phyloP scores from a whole-genome alignment of 2,329 filamentous ascomycete species.

The Stagonosporopsis vannaccii region DNA sequence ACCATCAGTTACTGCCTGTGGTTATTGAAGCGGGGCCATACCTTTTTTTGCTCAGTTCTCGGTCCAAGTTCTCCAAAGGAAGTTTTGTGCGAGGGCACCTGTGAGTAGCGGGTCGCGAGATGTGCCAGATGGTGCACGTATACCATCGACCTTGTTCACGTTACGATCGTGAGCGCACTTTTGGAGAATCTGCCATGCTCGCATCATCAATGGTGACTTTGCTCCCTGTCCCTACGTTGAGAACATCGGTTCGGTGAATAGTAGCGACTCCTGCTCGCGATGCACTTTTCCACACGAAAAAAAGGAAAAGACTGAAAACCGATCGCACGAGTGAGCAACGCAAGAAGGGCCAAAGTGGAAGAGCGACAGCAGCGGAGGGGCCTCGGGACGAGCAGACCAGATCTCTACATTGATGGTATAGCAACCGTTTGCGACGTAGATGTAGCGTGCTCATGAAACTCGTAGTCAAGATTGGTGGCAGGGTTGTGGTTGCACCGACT shows the following conservation, averaged over 20 bases:
- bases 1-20: conserved; percentile 6
- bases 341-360: conserved; percentile 29
- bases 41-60: neutral
- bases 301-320: conserved; percentile 26
- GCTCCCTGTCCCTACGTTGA: conserved; percentile 35
- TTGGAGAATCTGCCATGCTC: conserved; percentile 39
- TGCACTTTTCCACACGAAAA: conserved; percentile 28
- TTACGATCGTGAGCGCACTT: conserved; percentile 40
- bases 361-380: conserved; percentile 21
- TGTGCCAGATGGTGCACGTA: conserved; percentile 44
- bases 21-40: neutral
- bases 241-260: conserved; percentile 34
- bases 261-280: conserved; percentile 25
- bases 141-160: conserved; percentile 41
- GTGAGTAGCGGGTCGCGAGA: conserved; percentile 10
- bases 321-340: conserved; percentile 28
- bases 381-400: neutral
- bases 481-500: conserved; percentile 11
- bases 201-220: conserved; percentile 24
- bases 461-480: conserved; percentile 11
- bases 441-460: neutral
- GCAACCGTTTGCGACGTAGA: neutral
- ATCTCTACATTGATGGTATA: neutral
- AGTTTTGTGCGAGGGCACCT: neutral
- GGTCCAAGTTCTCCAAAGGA: neutral